Base-by-base conservation (phyloP, 164 flowering plant genomes). In the Tetracentron sinense region DNA sequence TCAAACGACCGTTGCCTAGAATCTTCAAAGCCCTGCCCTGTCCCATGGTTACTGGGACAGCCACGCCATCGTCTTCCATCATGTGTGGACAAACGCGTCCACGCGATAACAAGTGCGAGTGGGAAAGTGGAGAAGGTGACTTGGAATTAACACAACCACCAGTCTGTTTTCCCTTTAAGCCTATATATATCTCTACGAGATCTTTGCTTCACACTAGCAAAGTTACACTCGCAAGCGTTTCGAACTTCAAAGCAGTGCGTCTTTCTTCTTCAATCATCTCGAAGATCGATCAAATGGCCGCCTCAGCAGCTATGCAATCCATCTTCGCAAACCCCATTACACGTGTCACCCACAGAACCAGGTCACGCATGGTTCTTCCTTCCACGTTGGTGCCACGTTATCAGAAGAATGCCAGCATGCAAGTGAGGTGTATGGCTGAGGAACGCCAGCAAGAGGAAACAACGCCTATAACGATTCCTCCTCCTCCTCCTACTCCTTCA, bases 371-470 rank as follows among this genome's bases (percentile, higher is more conserved):
- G 21, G 44, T 47, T 16, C 25, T 56, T 25, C 52, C 68, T 5
- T 28, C 62, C 12, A 25, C 16, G 3, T 27, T 15, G 6, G 7
- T 29, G 21, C 63, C 59, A 11, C 23, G 67, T 5, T 7, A 42
- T 15, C 68, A 19, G 7, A 74, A 61, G 51, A 70, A 42, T 23
- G 44, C 29, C 0, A 6, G 5, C 33, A 0, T 57, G 28, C 31
- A 22, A 0, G 75, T 72, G 11, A 38, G 72, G 20, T 72, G 63
- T 71, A 67, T 52, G 69, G 57, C 68, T 0, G 77, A 70, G 71
- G 75, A 66, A 62, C 21, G 52, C 51, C 51, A n/a, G n/a, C n/a
- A n/a, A n/a, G n/a, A n/a, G n/a, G 47, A 17, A 42, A n/a, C n/a
- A n/a, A n/a, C n/a, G n/a, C n/a, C n/a, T n/a, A n/a, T n/a, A n/a